Evolutionary conservation across 2,329 filamentous ascomycete genomes (phyloP), one percentile per base, ranked within the genome.

Genomic region (Hypoxylon sp.): DNA sequence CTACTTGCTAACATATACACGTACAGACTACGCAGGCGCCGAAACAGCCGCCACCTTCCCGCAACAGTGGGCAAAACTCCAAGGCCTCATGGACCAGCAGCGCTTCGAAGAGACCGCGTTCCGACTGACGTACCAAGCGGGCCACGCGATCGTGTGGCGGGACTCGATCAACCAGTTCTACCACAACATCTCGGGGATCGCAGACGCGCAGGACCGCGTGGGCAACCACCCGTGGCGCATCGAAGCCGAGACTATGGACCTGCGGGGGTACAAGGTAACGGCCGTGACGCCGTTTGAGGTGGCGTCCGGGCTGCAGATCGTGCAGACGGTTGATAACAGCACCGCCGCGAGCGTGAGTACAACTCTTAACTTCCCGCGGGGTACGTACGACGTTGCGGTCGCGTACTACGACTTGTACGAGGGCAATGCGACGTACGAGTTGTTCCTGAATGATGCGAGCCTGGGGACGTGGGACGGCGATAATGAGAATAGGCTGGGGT

Each of bases 111-210:
- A 90, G 48, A 81, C 86, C 32, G 78, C 86, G 0, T 87, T 84
- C 75, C 82, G 86, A 2, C 82, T 90, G 10, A 77, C 77, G 1
- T 92, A 87, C 73, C 89, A 91, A 74, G 87, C 89, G 0, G 89
- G 89, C 0, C 90, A 92, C 75, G 82, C 88, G 0, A 80, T 92
- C 17, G 86, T 91, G 15, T 92, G 90, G 89, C 82, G 89, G 13
- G 89, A 91, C 70, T 82, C 86, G 0, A 86, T 92, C 76, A 85
- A 79, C 70, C 79, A 86, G 57, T 91, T 89, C 76, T 91, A 90
- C 75, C 70, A 80, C 72, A 88, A 86, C 72, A 75, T 86, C 37
- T 88, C 87, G 0, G 79, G 82, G 2, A 90, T 92, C 44, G 73
- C 84, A 0, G 89, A 92, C 67, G 77, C 81, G 19, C 68, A 68